Percentiles rank a stretch among this genome's conserved stretches.
These are phyloP conservation scores for Phaeosphaeriaceae sp. DNA, from an alignment of 2,329 filamentous ascomycete genomes.

Conservation along the genomic window DNA sequence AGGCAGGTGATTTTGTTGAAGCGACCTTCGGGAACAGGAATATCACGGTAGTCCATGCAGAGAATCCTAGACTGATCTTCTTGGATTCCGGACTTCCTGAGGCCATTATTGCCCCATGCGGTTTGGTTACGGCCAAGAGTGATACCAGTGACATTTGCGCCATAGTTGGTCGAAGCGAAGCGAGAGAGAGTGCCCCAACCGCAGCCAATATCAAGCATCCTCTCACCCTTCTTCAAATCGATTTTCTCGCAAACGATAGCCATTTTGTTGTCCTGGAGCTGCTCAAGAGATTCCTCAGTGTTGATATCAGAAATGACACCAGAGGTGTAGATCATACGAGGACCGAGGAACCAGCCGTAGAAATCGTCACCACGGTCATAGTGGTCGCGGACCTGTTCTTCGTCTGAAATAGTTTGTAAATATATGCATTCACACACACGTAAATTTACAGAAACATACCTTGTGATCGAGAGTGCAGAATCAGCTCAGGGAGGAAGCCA, in stretches of 20 bases:
- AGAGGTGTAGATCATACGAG: conserved; percentile 98
- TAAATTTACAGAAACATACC: conserved; percentile 55
- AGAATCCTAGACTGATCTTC: conserved; percentile 91
- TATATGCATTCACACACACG: background rate
- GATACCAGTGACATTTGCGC: conserved; percentile 82
- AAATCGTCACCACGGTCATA: conserved; percentile 99
- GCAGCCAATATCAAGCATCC: conserved; percentile 91
- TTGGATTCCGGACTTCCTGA: conserved; percentile 79
- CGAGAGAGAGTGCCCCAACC: conserved; percentile 97
- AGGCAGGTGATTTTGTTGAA: conserved; percentile 97
- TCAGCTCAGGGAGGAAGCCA: conserved; percentile 85
- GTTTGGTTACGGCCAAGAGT: conserved; percentile 97
- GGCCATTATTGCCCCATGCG: conserved; percentile 90
- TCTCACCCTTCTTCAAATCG: conserved; percentile 78
- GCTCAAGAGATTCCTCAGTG: conserved; percentile 87
- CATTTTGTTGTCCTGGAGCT: conserved; percentile 98
- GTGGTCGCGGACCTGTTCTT: conserved; percentile 96
- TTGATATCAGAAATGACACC: conserved; percentile 89
- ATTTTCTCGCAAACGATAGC: conserved; percentile 97
- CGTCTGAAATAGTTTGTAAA: conserved; percentile 62
- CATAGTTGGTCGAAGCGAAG: conserved; percentile 92
- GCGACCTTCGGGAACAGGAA: conserved; percentile 75
- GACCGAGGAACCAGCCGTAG: conserved; percentile 97
- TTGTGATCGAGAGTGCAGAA: conserved; percentile 91
- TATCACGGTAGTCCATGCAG: conserved; percentile 97